A percentile compares a stretch with the other conserved stretches of the same genome.
Conservation (phyloP, 1,284 basidiomycete species). For the Moesziomyces parantarcticus region DNA sequence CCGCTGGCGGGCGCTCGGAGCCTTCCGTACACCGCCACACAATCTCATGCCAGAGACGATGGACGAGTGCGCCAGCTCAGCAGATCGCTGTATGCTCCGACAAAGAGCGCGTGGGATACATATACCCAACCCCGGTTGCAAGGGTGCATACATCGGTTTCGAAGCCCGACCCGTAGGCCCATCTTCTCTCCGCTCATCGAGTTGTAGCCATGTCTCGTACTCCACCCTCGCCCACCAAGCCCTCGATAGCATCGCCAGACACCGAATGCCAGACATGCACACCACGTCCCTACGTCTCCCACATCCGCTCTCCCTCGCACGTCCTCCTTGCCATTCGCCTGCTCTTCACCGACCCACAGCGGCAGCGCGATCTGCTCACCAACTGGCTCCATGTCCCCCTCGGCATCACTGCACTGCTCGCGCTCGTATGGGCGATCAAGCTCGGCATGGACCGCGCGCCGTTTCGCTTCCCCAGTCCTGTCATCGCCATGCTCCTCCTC, state of each 20-base stretch:
- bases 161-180: constrained; percentile 38
- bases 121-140: background rate
- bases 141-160: background rate
- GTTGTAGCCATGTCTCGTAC: background rate
- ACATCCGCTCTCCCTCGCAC: constrained; percentile 24
- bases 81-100: background rate
- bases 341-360: constrained; percentile 25
- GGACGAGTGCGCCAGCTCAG: no score
- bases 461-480: constrained; percentile 55
- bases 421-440: constrained; percentile 49
- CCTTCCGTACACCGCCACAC: background rate
- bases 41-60: no score
- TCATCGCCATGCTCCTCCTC: constrained; percentile 50
- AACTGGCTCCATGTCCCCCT: constrained; percentile 59
- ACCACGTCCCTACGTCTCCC: constrained; percentile 10
- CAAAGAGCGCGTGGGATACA: background rate
- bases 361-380: constrained; percentile 37
- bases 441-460: constrained; percentile 51
- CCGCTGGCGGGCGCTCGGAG: background rate
- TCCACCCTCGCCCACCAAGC: background rate
- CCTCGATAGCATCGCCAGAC: background rate
- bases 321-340: constrained; percentile 20
- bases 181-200: background rate
- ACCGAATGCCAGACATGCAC: constrained; percentile 17
- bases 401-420: constrained; percentile 43